Percentiles rank a stretch among this genome's conserved stretches.
These are phyloP conservation scores for Candida jianshihensis DNA, from an alignment of 805 yeast genomes.

Conservation along the genomic window DNA sequence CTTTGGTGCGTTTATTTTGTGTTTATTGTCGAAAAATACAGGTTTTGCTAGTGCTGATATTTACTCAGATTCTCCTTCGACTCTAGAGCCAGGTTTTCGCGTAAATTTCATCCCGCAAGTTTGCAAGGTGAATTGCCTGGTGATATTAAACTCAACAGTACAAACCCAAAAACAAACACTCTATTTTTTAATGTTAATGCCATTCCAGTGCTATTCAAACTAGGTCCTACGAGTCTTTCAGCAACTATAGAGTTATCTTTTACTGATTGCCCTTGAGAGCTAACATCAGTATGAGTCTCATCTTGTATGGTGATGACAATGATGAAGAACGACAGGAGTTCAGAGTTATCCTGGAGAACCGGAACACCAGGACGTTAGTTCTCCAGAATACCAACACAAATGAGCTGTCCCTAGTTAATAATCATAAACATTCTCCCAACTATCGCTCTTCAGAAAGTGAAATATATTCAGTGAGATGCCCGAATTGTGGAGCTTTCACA, in stretches of 20 bases:
- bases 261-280: too few relatives aligned
- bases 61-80: background rate
- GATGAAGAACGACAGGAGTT: conserved; percentile 1
- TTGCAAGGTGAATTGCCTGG: background rate
- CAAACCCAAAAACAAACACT: too few relatives aligned
- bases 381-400: conserved; percentile 10
- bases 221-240: too few relatives aligned
- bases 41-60: background rate
- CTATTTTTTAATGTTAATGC: too few relatives aligned
- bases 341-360: conserved; percentile 12
- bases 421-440: background rate
- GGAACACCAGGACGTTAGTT: conserved; percentile 7
- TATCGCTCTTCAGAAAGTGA: too few relatives aligned
- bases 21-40: background rate
- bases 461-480: conserved; percentile 4
- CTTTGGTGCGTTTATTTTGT: background rate
- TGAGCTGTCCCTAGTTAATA: conserved; percentile 9
- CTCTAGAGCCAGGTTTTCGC: background rate
- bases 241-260: too few relatives aligned
- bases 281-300: conserved; percentile 8
- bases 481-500: conserved; percentile 11
- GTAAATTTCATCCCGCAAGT: conserved; percentile 1
- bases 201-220: too few relatives aligned
- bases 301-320: conserved; percentile 7
- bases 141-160: background rate